phyloP scores from a whole-genome alignment of 208 protist genomes.

The Trichomonas vaginalis region DNA sequence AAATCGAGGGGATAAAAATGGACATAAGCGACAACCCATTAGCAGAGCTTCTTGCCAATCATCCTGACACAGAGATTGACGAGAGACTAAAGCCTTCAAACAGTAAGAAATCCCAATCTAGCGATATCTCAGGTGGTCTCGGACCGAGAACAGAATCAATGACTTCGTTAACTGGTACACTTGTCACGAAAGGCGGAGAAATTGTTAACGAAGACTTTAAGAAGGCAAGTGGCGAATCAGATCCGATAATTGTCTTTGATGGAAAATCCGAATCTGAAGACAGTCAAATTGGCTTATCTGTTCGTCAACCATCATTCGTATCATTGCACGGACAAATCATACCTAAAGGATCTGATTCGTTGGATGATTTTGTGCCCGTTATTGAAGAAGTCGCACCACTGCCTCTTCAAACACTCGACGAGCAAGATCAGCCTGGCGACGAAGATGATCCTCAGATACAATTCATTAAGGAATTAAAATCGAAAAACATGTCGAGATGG shows the following conservation, averaged over 20 bases:
- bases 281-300: not conserved
- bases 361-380: not conserved
- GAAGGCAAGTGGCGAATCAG: not conserved
- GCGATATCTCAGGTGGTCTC: not conserved
- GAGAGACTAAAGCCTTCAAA: not conserved
- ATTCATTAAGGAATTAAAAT: not conserved
- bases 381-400: not conserved
- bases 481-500: not conserved
- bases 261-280: not conserved
- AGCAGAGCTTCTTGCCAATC: not conserved
- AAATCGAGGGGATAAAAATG: too few species aligned
- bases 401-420: not conserved
- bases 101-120: not conserved
- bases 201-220: not conserved
- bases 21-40: not conserved
- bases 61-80: not conserved
- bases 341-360: not conserved
- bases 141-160: not conserved
- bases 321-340: not conserved
- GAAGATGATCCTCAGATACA: not conserved
- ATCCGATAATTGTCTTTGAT: slow-evolving; percentile 11
- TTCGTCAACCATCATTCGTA: not conserved
- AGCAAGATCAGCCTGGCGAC: not conserved
- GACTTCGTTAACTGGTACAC: not conserved
- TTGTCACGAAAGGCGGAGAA: not conserved